phyloP scores from a whole-genome alignment of 306 rosid genomes.

The Trichosanthes truncata region DNA sequence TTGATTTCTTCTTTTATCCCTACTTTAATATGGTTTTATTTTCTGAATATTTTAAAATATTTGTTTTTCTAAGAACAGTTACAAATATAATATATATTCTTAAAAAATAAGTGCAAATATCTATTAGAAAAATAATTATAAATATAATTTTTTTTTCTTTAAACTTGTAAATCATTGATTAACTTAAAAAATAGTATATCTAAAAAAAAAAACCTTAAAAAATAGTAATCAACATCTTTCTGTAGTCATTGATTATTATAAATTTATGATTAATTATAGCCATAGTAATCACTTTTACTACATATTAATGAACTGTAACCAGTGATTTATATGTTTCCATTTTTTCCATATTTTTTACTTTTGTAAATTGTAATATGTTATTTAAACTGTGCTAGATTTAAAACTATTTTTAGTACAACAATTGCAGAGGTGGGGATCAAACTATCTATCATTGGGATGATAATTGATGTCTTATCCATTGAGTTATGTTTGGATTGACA shows the following conservation, averaged over 20 bases:
- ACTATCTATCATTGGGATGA: too few relatives aligned
- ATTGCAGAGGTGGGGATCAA: too few relatives aligned
- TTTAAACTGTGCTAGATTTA: neutral
- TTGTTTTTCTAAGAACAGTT: neutral
- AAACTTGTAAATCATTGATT: neutral
- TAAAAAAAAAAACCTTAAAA: neutral
- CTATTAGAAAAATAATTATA: neutral
- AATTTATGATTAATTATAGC: neutral
- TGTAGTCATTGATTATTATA: neutral
- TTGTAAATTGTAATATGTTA: neutral
- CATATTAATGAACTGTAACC: neutral
- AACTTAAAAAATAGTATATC: neutral
- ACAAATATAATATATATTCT: neutral
- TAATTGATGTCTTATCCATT: too few relatives aligned
- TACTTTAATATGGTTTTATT: neutral
- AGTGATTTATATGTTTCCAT: too few relatives aligned
- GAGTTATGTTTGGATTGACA: too few relatives aligned
- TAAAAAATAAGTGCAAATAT: neutral
- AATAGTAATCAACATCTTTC: neutral
- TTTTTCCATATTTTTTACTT: neutral
- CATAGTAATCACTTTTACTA: neutral
- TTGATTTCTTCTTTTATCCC: neutral
- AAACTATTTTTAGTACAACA: too few relatives aligned
- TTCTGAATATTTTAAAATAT: neutral
- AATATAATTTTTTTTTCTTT: neutral